Percentiles rank a stretch among this genome's conserved stretches.
phyloP scores from a whole-genome alignment of 2,329 filamentous ascomycete species.

The Aspergillus versicolor region DNA sequence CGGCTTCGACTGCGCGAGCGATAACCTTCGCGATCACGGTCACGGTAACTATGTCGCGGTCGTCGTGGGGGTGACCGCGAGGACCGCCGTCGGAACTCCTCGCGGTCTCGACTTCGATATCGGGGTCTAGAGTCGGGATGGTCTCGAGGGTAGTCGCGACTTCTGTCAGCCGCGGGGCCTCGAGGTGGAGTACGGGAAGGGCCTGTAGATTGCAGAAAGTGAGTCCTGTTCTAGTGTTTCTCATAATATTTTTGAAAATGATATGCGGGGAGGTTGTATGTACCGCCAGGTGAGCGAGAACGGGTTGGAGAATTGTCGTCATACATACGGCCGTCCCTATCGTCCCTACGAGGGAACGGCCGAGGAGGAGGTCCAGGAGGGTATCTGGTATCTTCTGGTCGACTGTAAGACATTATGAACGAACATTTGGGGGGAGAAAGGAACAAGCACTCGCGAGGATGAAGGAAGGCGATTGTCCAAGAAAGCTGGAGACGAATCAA shows the following conservation, averaged over 20 bases:
- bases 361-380: constrained; percentile 22
- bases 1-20: constrained; percentile 39
- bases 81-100: constrained; percentile 33
- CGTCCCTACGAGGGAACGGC: constrained; percentile 30
- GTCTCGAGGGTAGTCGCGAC: constrained; percentile 35
- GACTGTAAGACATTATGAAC: constrained; percentile 29
- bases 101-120: constrained; percentile 35
- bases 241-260: constrained; percentile 9
- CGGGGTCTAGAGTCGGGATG: constrained; percentile 28
- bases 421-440: constrained; percentile 7
- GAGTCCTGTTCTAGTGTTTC: constrained; percentile 27
- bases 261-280: constrained; percentile 45
- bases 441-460: constrained; percentile 2
- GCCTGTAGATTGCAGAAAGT: constrained; percentile 39
- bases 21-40: constrained; percentile 50
- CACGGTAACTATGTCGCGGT: constrained; percentile 39
- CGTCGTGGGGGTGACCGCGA: constrained; percentile 38
- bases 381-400: constrained; percentile 28
- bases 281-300: constrained; percentile 46
- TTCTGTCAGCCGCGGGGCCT: constrained; percentile 38
- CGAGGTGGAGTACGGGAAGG: constrained; percentile 35
- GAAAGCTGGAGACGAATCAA: background rate
- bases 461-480: background rate
- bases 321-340: constrained; percentile 47
- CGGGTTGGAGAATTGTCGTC: constrained; percentile 44